Evolutionary conservation across 768 basidiomycete genomes (phyloP), one percentile per base, ranked within the genome.

Genomic region (Lentinula detonsa): DNA sequence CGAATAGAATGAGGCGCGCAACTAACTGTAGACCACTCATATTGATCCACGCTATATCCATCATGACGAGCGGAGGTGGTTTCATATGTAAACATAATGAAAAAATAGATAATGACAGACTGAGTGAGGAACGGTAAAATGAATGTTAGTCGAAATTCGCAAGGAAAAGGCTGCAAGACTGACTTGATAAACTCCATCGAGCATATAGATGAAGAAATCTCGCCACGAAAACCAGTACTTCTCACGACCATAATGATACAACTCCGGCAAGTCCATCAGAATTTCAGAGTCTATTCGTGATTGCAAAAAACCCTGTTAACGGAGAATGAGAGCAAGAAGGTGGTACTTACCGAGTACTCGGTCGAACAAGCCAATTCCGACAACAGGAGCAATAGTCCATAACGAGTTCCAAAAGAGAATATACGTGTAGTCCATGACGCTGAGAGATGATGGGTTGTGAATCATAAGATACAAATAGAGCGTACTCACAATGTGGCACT

Each of bases 321-420:
- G 10, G 46, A 43, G 11, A 3, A 11, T 43, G 21, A 7, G 23
- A 39, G n/a, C n/a, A 34, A 50, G 28, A 33, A 21, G 18, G 7
- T 31, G 7, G 58, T 31, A 78, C 88, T 40, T 62, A 91, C 91
- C 90, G 65, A 91, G 82, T 64, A 95, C 83, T 28, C 95, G 87
- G 70, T 99, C 97, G 72, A 99, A 98, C 53, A 98, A 72, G 64
- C 97, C 97, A 63, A 98, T 95, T n/a, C 87, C 97, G 68, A 99
- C 90, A 61, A 98, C 96, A 52, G 97, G 96, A 1, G 88, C 85
- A 61, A 97, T 76, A 0, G 91, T 91, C 93, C 93, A 99, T 79
- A 99, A 93, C 2, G 97, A 91, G 74, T 99, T 99, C 96, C 96
- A 99, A 75, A 95, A 97, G 35, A 99, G 78, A 35, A 99, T 78